Conservation (phyloP, 208 protist genomes). For the Phytomonas francai region DNA sequence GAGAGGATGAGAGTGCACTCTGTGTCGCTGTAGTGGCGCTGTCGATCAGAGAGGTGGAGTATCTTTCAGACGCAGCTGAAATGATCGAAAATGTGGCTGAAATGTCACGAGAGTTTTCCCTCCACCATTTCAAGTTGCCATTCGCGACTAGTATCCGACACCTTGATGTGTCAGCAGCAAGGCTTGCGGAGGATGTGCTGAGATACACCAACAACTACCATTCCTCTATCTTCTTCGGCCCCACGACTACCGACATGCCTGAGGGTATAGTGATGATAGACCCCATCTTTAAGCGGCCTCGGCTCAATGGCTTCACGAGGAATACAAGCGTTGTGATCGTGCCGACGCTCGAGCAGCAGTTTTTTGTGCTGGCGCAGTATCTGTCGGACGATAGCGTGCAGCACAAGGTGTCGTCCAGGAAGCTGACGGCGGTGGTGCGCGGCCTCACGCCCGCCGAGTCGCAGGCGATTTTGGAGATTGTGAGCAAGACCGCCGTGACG, state of each 20-base stretch:
- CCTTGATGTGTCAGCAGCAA: background rate
- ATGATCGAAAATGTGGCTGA: background rate
- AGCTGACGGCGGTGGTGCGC: background rate
- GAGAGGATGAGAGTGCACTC: background rate
- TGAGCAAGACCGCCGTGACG: background rate
- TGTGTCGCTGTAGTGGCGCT: background rate
- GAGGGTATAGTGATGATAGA: slow-evolving; percentile 17
- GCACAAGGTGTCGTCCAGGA: background rate
- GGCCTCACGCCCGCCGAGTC: no score
- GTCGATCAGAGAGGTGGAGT: background rate
- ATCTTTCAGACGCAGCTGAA: background rate
- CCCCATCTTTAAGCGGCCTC: slow-evolving; percentile 13
- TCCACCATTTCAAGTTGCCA: background rate
- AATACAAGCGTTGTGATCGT: slow-evolving; percentile 19
- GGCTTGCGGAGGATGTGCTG: background rate
- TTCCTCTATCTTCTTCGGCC: background rate
- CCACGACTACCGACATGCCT: background rate
- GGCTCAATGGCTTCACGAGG: slow-evolving; percentile 1
- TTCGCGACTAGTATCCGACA: background rate
- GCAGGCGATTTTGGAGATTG: background rate
- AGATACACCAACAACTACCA: background rate
- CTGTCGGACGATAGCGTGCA: background rate
- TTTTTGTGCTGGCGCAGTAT: slow-evolving; percentile 1
- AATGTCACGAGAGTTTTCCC: background rate
- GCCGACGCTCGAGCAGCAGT: background rate